Conservation (phyloP, 2,329 filamentous ascomycete genomes). For the Dothideomycetidae sp. region DNA sequence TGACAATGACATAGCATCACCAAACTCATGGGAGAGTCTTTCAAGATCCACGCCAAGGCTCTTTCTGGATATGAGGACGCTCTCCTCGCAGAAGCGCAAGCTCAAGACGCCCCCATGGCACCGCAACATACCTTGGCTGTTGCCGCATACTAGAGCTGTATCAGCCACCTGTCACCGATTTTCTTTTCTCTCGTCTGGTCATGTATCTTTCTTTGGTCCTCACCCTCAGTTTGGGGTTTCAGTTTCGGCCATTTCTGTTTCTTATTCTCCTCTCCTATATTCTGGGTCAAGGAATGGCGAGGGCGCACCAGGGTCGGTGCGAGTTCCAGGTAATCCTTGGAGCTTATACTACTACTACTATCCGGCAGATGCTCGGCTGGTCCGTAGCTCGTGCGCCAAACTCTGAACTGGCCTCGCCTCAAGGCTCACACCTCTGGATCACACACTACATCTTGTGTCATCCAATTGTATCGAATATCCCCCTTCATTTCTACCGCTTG, state of each 20-base stretch:
- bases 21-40: conserved; percentile 93
- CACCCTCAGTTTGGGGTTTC: not conserved
- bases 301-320: not conserved
- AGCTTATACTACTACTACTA: not conserved
- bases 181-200: conserved; percentile 9
- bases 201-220: conserved; percentile 8
- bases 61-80: conserved; percentile 90
- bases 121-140: conserved; percentile 25
- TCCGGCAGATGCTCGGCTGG: conserved; percentile 6
- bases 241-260: not conserved
- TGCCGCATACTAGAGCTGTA: conserved; percentile 12
- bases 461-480: conserved; percentile 1
- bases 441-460: not conserved
- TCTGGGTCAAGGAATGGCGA: conserved; percentile 2
- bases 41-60: conserved; percentile 91
- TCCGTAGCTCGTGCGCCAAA: conserved; percentile 3
- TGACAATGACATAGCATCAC: conserved; percentile 54
- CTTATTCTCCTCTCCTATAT: conserved; percentile 9
- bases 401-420: not conserved
- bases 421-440: not conserved
- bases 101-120: conserved; percentile 27
- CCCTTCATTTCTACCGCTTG: conserved; percentile 6
- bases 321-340: not conserved
- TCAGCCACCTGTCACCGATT: not conserved
- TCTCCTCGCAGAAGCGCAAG: conserved; percentile 33